Evolutionary conservation across 2,329 filamentous ascomycete species (phyloP), one percentile per base, ranked within the genome.

Genomic region (Fusarium chlamydosporum): DNA sequence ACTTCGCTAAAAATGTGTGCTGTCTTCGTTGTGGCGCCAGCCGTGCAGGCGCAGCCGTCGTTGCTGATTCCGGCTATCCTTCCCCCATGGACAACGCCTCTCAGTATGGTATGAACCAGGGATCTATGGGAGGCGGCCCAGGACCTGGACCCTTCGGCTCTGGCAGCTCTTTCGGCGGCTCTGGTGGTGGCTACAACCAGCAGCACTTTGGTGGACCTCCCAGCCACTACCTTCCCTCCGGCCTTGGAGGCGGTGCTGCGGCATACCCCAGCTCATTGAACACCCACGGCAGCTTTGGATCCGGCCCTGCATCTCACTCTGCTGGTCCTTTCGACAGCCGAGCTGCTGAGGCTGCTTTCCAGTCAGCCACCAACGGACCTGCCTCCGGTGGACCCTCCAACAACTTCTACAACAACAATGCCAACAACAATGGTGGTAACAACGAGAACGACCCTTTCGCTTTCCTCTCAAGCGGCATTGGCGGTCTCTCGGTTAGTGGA

Each of bases 1-100:
- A 99, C 84, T 99, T 99, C 78, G 96, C 96, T 66, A 99, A 99
- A 88, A 99, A 99, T 76, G 95, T 98, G 60, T 97, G 93, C 82
- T 99, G 96, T 81, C 88, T 99, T 67, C 92, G 96, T 63, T 99
- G 96, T 78, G 96, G 96, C 79, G 96, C 95, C 54, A 96, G 94
- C 79, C 93, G 96, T 74, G 95, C 95, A 65, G 93, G 92, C 67
- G 96, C 96, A 61, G 94, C 95, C 16, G 92, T 99, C 51, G 93
- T 98, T 60, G 95, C 95, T 31, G 96, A 98, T 79, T 95, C 94
- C 38, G 93, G 92, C 42, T 97, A 96, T 81, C 91, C 93, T 15
- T 94, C 93, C 12, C 91, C 92, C 20, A 97, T 97, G 91, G 94
- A 97, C 67, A 89, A 91, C 48, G 88, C 91, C 2, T 91, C 92